Evolutionary conservation across 495 filamentous ascomycete species (phyloP).

Genomic region (Cladorrhinum samala): DNA sequence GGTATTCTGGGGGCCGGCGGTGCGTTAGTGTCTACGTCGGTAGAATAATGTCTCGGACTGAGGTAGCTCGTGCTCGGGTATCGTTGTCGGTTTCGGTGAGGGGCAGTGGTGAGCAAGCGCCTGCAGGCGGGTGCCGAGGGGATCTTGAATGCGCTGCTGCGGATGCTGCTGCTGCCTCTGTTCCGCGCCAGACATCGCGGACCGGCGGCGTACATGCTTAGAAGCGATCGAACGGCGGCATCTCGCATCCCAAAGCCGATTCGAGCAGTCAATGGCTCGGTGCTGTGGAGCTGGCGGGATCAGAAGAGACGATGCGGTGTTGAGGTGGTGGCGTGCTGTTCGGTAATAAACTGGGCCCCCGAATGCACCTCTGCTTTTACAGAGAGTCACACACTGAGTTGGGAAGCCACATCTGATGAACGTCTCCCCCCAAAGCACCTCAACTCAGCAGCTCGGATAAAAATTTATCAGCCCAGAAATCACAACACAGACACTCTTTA

Average conservation of each 20-base stretch:
- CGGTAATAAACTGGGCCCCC: too few species aligned
- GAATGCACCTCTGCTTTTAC: too few species aligned
- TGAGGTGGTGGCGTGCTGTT: conserved; percentile 1
- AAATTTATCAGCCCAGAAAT: too few species aligned
- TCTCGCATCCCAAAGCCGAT: conserved; percentile 7
- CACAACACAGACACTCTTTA: too few species aligned
- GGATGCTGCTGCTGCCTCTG: not conserved
- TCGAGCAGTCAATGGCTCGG: conserved; percentile 14
- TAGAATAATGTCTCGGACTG: conserved; percentile 4
- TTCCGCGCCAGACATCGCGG: conserved; percentile 13
- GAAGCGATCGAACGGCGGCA: conserved; percentile 1
- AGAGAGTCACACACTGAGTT: too few species aligned
- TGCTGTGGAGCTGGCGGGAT: not conserved
- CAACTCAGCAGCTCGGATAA: too few species aligned
- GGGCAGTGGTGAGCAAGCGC: too few species aligned
- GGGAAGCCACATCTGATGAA: too few species aligned
- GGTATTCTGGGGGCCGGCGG: too few species aligned
- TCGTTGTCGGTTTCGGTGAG: not conserved
- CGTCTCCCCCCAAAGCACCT: too few species aligned
- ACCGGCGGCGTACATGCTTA: conserved; percentile 21
- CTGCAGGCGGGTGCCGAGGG: not conserved
- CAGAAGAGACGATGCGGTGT: not conserved
- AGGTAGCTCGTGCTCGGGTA: not conserved
- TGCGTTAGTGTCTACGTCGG: too few species aligned
- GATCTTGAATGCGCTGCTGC: not conserved